Evolutionary conservation across 371 early-diverging fungal genomes (phyloP), one percentile per base, ranked within the genome.

Genomic region (Rhizopus arrhizus): DNA sequence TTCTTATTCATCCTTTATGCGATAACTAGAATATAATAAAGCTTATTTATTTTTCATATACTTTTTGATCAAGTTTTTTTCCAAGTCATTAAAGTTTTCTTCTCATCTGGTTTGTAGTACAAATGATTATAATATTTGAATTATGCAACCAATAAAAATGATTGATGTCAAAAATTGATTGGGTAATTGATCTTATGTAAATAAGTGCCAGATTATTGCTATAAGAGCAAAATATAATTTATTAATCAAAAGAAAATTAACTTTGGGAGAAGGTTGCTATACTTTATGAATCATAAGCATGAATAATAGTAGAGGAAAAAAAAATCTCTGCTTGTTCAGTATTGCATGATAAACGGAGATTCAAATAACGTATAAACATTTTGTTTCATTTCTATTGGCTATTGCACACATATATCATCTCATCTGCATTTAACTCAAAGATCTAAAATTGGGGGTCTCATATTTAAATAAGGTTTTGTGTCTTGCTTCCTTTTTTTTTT

Each of bases 41-140:
- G 22, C 22, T 22, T 22, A 2, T 22, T 22, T 22, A 22, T 22
- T 22, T 22, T 22, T 22, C 72, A 73, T 6, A 86, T 84, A 32
- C 67, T 89, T 33, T 67, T 89, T 34, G 69, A 63, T 22, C 71
- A 77, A 3, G 54, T 55, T 2, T 59, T 81, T 3, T 81, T 51
- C 68, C 73, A 5, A 22, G 22, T 22, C 2, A 22, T 22, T 22
- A 22, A 22, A 22, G 46, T 64, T 41, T 56, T 59, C 28, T 51
- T 65, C 9, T 57, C 57, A 13, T 69, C 65, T 43, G 70, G 61
- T 5, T 75, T 22, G 22, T 22, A 22, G 22, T 22, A 22, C 22
- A 22, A 22, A 7, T 48, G 48, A 48, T 48, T 7, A 48, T 48
- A 8, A 29, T 15, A 3, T 13, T 36, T 6, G n/a, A 43, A 15